A percentile compares a stretch with the other conserved stretches of the same genome.
These are phyloP conservation scores for Epichloe festucae DNA, from an alignment of 2,329 filamentous ascomycete genomes.

Conservation along the genomic window DNA sequence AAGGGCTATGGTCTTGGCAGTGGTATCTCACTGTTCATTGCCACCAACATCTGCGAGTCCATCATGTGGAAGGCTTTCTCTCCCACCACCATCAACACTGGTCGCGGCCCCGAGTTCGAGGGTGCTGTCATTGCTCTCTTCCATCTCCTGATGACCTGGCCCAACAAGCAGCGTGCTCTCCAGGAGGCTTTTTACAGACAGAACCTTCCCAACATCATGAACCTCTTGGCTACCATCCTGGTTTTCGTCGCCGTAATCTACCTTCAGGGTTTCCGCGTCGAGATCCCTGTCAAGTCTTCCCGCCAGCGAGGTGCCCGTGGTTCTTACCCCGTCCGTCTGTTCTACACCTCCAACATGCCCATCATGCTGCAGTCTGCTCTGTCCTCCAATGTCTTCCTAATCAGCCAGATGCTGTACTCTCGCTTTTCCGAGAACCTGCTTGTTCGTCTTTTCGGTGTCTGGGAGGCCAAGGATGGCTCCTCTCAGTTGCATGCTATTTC, in stretches of 20 bases:
- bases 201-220: conserved; percentile 99
- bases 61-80: conserved; percentile 99
- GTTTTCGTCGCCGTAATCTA: conserved; percentile 98
- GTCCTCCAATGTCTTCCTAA: conserved; percentile 97
- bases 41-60: conserved; percentile 99
- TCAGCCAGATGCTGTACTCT: conserved; percentile 98
- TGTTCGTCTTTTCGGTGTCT: conserved; percentile 92
- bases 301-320: conserved; percentile 97
- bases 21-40: conserved; percentile 98
- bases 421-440: conserved; percentile 98
- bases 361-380: conserved; percentile 99
- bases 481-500: conserved; percentile 89
- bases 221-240: conserved; percentile 80
- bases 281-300: conserved; percentile 98
- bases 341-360: conserved; percentile 99
- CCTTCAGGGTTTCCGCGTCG: conserved; percentile 97
- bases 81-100: conserved; percentile 97
- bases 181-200: conserved; percentile 98
- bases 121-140: conserved; percentile 96
- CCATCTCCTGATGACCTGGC: conserved; percentile 96
- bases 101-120: conserved; percentile 97
- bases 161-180: conserved; percentile 97
- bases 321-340: conserved; percentile 94
- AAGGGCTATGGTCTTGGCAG: conserved; percentile 98
- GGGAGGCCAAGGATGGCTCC: conserved; percentile 94